Conservation (phyloP, 306 rosid species). For the Pyrus communis region DNA sequence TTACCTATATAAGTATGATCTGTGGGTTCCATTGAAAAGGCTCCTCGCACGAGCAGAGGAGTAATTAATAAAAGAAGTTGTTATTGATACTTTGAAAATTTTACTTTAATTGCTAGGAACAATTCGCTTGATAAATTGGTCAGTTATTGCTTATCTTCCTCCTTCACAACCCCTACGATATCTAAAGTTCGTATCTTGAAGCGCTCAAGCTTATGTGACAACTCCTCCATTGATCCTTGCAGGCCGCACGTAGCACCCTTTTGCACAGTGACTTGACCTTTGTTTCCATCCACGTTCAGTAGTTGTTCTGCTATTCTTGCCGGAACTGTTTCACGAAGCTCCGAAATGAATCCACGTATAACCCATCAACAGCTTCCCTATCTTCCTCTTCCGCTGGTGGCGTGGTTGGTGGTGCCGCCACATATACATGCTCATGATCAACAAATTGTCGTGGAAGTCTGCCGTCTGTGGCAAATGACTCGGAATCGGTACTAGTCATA, state of each 20-base stretch:
- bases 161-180: slow-evolving; percentile 5
- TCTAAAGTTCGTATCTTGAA: slow-evolving; percentile 22
- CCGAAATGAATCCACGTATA: neutral
- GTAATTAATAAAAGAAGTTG: neutral
- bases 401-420: neutral
- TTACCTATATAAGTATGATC: too few relatives aligned
- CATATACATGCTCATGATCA: neutral
- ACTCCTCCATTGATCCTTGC: neutral
- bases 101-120: neutral
- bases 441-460: neutral
- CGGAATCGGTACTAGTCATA: neutral
- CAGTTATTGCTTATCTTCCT: neutral
- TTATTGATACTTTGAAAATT: too few relatives aligned
- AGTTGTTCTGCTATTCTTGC: neutral
- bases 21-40: too few relatives aligned
- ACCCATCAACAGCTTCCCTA: neutral
- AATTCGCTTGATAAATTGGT: neutral
- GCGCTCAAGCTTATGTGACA: slow-evolving; percentile 5
- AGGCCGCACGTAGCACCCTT: neutral
- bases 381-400: neutral
- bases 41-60: neutral
- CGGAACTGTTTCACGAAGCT: slow-evolving; percentile 1
- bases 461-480: neutral
- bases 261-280: neutral
- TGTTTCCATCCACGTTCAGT: neutral